A percentile compares a stretch with the other conserved stretches of the same genome.
Conservation (phyloP, 257 asterid genomes). For the Rehmannia glutinosa region DNA sequence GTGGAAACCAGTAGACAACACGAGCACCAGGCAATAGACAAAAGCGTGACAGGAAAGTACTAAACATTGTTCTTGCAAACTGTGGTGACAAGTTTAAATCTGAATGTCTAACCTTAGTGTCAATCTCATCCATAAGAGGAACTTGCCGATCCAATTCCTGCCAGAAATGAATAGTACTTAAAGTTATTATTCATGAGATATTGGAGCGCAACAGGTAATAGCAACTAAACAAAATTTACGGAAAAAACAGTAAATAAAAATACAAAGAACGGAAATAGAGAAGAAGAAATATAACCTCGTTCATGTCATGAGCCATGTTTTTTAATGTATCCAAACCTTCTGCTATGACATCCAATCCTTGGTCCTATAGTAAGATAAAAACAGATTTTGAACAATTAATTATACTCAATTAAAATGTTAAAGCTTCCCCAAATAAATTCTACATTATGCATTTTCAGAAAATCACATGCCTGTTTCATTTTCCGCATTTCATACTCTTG, state of each 20-base stretch:
- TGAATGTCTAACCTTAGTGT: slow-evolving; percentile 64
- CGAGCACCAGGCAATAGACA: neutral
- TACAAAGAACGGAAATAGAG: neutral
- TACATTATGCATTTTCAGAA: slow-evolving; percentile 5
- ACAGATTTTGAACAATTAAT: too few species aligned
- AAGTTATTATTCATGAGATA: neutral
- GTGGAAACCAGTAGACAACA: neutral
- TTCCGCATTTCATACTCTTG: slow-evolving; percentile 98
- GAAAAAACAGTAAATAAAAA: neutral
- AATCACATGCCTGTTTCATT: slow-evolving; percentile 79
- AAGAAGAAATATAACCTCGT: slow-evolving; percentile 58
- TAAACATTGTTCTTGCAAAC: too few species aligned
- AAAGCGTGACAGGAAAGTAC: neutral
- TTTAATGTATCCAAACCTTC: slow-evolving; percentile 95
- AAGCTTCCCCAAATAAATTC: slow-evolving; percentile 9
- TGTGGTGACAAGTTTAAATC: slow-evolving; percentile 6
- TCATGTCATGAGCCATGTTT: slow-evolving; percentile 95
- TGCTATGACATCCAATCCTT: slow-evolving; percentile 89
- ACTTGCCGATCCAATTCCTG: slow-evolving; percentile 98
- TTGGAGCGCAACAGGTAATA: slow-evolving; percentile 13
- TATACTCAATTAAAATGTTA: neutral
- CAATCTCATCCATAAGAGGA: slow-evolving; percentile 99
- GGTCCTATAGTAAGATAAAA: slow-evolving; percentile 59
- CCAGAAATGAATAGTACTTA: slow-evolving; percentile 13
- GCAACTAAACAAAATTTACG: neutral